A percentile compares a stretch with the other conserved stretches of the same genome.
Evolutionary conservation across 768 basidiomycete genomes (phyloP).

Genomic region (Leccinum sublutescens): DNA sequence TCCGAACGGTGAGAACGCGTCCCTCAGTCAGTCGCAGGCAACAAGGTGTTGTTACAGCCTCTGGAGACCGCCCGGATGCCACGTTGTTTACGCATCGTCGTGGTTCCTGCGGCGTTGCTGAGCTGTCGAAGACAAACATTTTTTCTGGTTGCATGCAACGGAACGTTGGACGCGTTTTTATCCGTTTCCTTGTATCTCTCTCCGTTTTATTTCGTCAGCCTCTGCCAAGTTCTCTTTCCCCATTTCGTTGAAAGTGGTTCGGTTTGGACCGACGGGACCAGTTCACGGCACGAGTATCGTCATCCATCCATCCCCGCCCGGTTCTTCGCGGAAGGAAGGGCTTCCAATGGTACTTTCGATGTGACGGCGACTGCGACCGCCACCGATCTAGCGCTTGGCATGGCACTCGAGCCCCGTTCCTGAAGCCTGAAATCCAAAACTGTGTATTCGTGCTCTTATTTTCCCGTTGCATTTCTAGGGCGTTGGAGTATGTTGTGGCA

Average conservation of each 20-base stretch:
- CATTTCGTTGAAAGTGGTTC: conserved; percentile 7
- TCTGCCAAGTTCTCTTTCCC: not conserved
- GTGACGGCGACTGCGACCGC: conserved; percentile 9
- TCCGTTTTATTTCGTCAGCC: not conserved
- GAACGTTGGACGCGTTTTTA: not conserved
- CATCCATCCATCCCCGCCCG: not conserved
- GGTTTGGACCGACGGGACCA: conserved; percentile 1
- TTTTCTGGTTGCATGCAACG: not conserved
- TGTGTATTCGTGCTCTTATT: not conserved
- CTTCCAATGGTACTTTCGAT: conserved; percentile 25
- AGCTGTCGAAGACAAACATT: not conserved
- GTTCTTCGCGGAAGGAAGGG: conserved; percentile 10
- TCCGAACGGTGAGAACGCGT: conserved; percentile 5
- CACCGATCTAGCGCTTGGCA: not conserved
- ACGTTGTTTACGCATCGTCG: conserved; percentile 10
- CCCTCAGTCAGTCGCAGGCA: not conserved
- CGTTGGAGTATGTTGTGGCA: not conserved
- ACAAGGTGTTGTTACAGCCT: not conserved
- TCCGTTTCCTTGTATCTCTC: not conserved
- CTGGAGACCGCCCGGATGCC: conserved; percentile 2
- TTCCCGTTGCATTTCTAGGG: not conserved
- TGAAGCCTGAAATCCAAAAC: not conserved
- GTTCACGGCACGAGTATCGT: conserved; percentile 5
- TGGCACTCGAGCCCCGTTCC: not conserved
- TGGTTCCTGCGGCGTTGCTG: not conserved